Percentiles rank a stretch among this genome's conserved stretches.
phyloP scores from a whole-genome alignment of 768 basidiomycete species.

The Dentipellis sp. region DNA sequence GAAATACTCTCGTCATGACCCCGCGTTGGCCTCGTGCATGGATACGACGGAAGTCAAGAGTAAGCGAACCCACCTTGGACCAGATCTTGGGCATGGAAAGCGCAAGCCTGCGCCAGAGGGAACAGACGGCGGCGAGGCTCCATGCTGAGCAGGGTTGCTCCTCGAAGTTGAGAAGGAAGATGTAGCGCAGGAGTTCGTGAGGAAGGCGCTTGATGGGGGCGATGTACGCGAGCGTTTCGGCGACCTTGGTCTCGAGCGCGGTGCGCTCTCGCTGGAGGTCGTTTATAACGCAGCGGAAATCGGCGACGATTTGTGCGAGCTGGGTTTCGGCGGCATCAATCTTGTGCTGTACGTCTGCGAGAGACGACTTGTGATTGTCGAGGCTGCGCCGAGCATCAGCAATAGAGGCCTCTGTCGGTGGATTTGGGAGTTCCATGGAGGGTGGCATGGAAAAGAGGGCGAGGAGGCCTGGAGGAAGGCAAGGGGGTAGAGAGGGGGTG shows the following conservation, averaged over 20 bases:
- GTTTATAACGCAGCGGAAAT: conserved; percentile 43
- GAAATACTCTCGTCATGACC: neutral
- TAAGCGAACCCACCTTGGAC: conserved; percentile 49
- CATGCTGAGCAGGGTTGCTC: conserved; percentile 68
- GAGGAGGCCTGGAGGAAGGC: conserved; percentile 5
- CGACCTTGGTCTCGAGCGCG: conserved; percentile 37
- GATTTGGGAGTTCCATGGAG: conserved; percentile 34
- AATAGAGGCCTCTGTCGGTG: conserved; percentile 48
- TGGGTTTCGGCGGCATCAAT: conserved; percentile 46
- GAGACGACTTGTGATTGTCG: conserved; percentile 16
- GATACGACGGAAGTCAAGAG: neutral
- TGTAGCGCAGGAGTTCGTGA: conserved; percentile 59
- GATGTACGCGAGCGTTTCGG: conserved; percentile 51
- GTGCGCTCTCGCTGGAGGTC: conserved; percentile 42
- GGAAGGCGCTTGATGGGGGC: conserved; percentile 68
- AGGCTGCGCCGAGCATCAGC: conserved; percentile 44
- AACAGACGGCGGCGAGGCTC: conserved; percentile 63
- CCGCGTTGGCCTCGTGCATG: neutral
- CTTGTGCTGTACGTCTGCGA: conserved; percentile 30
- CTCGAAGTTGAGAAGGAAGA: conserved; percentile 64
- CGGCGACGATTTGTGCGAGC: conserved; percentile 49
- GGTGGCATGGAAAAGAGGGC: conserved; percentile 18
- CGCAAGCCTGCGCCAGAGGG: conserved; percentile 55
- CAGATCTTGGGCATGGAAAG: conserved; percentile 62
- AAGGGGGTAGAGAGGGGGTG: conserved; percentile 4